Conservation (phyloP, 2,329 filamentous ascomycete genomes). For the Neofusicoccum sp. region DNA sequence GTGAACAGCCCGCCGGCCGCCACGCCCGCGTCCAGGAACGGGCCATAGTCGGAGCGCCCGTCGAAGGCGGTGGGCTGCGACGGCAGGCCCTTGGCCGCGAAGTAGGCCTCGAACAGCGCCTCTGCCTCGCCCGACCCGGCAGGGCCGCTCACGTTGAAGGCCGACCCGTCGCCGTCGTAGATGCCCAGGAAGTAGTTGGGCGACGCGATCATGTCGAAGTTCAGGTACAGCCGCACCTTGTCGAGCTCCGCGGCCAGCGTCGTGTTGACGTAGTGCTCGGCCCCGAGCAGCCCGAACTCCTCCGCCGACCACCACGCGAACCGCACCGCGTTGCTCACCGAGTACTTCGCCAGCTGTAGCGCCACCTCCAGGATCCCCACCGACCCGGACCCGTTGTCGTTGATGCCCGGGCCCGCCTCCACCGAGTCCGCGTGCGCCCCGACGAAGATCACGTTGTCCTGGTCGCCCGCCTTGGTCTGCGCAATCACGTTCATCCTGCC, state of each 20-base stretch:
- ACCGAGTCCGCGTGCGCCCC: slow-evolving; percentile 44
- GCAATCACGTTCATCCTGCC: slow-evolving; percentile 38
- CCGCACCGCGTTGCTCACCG: slow-evolving; percentile 41
- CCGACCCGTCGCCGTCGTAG: slow-evolving; percentile 41
- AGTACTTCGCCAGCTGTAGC: slow-evolving; percentile 40
- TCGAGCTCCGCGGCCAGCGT: slow-evolving; percentile 33
- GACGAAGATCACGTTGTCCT: slow-evolving; percentile 38
- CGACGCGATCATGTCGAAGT: slow-evolving; percentile 47
- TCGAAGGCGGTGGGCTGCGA: slow-evolving; percentile 38
- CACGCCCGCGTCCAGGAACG: slow-evolving; percentile 42
- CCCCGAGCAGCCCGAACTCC: slow-evolving; percentile 41
- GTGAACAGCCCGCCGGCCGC: slow-evolving; percentile 41
- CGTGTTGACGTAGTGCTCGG: slow-evolving; percentile 36
- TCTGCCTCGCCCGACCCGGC: slow-evolving; percentile 37
- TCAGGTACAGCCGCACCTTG: slow-evolving; percentile 43
- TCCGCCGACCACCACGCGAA: slow-evolving; percentile 45
- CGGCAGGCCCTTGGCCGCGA: slow-evolving; percentile 30
- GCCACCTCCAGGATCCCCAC: slow-evolving; percentile 42
- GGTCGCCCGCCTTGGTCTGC: slow-evolving; percentile 39
- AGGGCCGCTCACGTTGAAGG: slow-evolving; percentile 37
- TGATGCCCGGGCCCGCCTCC: slow-evolving; percentile 42
- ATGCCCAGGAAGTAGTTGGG: slow-evolving; percentile 41
- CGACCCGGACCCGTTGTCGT: slow-evolving; percentile 44
- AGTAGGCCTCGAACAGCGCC: slow-evolving; percentile 38
- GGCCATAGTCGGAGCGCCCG: slow-evolving; percentile 43